phyloP scores from a whole-genome alignment of 345 rosid species.

The Theobroma cacao region DNA sequence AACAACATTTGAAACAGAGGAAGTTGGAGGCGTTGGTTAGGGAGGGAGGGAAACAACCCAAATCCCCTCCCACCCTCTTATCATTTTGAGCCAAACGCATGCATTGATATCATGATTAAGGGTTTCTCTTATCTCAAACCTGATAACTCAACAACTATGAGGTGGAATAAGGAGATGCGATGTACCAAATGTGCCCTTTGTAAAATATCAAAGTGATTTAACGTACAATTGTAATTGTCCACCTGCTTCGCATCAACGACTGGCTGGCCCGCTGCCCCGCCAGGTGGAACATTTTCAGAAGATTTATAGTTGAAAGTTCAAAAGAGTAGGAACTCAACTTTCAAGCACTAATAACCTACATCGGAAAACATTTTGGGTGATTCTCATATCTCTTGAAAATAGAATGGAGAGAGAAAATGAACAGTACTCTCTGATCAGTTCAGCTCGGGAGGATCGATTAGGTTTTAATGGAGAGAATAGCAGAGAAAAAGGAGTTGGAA shows the following conservation, averaged over 20 bases:
- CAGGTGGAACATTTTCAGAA: neutral
- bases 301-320: neutral
- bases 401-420: constrained; percentile 8
- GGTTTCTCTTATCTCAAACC: too few species aligned
- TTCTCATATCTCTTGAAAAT: neutral
- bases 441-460: neutral
- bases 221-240: too few species aligned
- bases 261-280: neutral
- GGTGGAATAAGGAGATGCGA: too few species aligned
- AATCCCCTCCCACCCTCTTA: neutral
- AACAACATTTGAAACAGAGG: neutral
- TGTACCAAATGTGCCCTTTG: too few species aligned
- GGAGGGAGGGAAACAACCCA: neutral
- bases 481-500: neutral
- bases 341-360: neutral
- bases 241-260: neutral
- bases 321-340: neutral
- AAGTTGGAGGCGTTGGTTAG: neutral
- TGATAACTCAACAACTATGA: too few species aligned
- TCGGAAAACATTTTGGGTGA: neutral
- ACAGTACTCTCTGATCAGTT: neutral
- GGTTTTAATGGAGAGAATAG: neutral
- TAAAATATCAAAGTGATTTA: too few species aligned
- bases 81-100: too few species aligned
- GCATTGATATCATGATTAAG: too few species aligned